These are phyloP conservation scores for Meira miltonrushii DNA, from an alignment of 1,284 basidiomycete genomes.

Conservation along the genomic window DNA sequence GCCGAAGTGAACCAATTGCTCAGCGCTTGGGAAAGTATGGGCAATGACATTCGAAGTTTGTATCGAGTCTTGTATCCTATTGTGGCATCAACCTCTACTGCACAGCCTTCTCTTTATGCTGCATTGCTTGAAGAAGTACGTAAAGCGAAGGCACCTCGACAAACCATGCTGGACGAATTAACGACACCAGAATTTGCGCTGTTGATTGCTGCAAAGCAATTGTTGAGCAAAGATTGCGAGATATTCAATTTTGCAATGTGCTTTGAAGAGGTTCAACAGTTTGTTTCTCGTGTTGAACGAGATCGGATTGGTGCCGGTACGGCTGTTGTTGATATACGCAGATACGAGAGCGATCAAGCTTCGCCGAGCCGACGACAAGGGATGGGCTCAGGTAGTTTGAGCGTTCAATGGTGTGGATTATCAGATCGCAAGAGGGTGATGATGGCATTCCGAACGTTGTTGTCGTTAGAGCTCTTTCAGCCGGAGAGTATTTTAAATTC, in stretches of 20 bases:
- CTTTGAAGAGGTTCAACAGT: conserved; percentile 36
- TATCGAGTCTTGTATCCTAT: conserved; percentile 1
- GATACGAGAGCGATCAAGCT: neutral
- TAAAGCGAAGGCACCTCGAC: neutral
- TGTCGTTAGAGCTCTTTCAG: conserved; percentile 20
- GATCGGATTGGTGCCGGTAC: conserved; percentile 8
- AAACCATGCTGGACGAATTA: conserved; percentile 23
- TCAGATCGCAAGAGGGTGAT: conserved; percentile 8
- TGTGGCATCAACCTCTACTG: neutral
- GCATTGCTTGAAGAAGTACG: neutral
- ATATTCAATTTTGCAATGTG: conserved; percentile 51
- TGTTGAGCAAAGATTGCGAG: conserved; percentile 32
- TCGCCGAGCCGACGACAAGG: neutral
- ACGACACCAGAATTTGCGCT: conserved; percentile 41
- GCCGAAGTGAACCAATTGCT: conserved; percentile 2
- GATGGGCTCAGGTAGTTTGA: too few species aligned
- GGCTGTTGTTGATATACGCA: too few species aligned
- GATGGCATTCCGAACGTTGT: conserved; percentile 19
- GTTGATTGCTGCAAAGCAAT: conserved; percentile 44
- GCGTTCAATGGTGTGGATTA: neutral
- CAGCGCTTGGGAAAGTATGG: neutral
- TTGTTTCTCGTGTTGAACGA: conserved; percentile 19
- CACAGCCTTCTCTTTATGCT: neutral
- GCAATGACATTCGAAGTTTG: conserved; percentile 3
- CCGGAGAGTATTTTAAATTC: conserved; percentile 17